Percentiles rank a stretch among this genome's conserved stretches.
These are phyloP conservation scores for Bretschneidera sinensis DNA, from an alignment of 345 rosid genomes.

Conservation along the genomic window DNA sequence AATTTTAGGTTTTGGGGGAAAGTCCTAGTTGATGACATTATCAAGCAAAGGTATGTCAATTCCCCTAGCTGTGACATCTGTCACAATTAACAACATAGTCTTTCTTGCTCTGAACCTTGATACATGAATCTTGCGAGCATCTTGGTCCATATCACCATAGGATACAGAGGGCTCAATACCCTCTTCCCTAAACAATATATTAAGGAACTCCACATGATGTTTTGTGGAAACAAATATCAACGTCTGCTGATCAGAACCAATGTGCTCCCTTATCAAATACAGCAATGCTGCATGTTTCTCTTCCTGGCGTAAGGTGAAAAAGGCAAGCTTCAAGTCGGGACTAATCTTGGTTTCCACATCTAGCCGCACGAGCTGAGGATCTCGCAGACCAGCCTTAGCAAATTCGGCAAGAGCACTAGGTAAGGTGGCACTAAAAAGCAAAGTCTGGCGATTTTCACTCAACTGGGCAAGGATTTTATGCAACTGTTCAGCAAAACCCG, in stretches of 20 bases:
- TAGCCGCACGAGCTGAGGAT: slow-evolving; percentile 90
- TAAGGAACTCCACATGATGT: slow-evolving; percentile 95
- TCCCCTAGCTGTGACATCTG: slow-evolving; percentile 97
- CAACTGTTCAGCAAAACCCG: slow-evolving; percentile 92
- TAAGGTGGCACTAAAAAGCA: slow-evolving; percentile 93
- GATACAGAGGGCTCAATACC: slow-evolving; percentile 85
- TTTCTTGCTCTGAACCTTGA: slow-evolving; percentile 83
- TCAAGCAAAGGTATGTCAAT: slow-evolving; percentile 96
- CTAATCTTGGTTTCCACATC: slow-evolving; percentile 93
- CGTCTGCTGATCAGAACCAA: slow-evolving; percentile 67
- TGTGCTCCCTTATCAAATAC: slow-evolving; percentile 80
- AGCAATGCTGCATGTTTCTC: slow-evolving; percentile 84
- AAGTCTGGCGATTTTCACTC: slow-evolving; percentile 87
- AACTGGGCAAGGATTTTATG: slow-evolving; percentile 72
- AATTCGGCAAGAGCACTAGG: slow-evolving; percentile 99
- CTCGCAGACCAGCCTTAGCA: slow-evolving; percentile 88
- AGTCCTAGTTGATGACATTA: slow-evolving; percentile 97
- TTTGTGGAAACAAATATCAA: slow-evolving; percentile 93
- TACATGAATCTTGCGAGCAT: slow-evolving; percentile 86
- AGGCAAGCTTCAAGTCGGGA: slow-evolving; percentile 66
- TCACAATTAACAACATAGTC: slow-evolving; percentile 87
- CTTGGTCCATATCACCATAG: slow-evolving; percentile 98
- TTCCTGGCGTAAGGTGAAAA: slow-evolving; percentile 79
- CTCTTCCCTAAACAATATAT: slow-evolving; percentile 68
- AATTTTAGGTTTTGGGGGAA: slow-evolving; percentile 89